Evolutionary conservation across 2,329 filamentous ascomycete species (phyloP).

Genomic region (Trichoderma pleuroti): DNA sequence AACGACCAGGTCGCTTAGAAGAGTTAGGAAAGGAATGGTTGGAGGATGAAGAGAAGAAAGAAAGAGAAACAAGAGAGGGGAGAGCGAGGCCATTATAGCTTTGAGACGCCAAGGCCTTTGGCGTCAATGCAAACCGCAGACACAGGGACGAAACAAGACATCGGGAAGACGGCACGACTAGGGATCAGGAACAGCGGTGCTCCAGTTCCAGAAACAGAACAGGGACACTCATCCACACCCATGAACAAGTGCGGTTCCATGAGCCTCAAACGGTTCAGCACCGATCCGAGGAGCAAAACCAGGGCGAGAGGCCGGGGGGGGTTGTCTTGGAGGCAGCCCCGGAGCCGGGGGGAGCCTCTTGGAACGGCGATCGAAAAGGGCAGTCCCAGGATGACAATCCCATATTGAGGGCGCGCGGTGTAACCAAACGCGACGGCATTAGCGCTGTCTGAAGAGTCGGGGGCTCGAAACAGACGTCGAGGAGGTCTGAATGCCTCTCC

Average conservation of each 20-base stretch:
- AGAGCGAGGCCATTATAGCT: conserved; percentile 28
- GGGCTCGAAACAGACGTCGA: conserved; percentile 13
- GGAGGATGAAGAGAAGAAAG: conserved; percentile 32
- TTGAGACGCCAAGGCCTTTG: conserved; percentile 39
- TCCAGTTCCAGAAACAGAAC: conserved; percentile 15
- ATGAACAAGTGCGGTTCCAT: background rate
- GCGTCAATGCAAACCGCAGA: conserved; percentile 34
- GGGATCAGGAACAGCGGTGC: conserved; percentile 20
- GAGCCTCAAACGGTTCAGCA: conserved; percentile 12
- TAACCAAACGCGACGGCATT: conserved; percentile 3
- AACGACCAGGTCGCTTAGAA: conserved; percentile 23
- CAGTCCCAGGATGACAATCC: background rate
- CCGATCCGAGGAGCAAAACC: conserved; percentile 1
- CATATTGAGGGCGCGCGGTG: background rate
- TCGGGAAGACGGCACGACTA: conserved; percentile 28
- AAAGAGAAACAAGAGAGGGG: conserved; percentile 28
- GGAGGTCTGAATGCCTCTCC: background rate
- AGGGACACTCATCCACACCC: conserved; percentile 2
- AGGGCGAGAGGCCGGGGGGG: background rate
- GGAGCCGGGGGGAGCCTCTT: background rate
- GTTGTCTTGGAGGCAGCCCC: background rate
- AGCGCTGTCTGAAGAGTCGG: conserved; percentile 11
- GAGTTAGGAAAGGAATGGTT: conserved; percentile 31
- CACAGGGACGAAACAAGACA: conserved; percentile 32
- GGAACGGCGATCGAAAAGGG: background rate